Evolutionary conservation across 2,329 filamentous ascomycete species (phyloP), one percentile per base, ranked within the genome.

Genomic region (Fusarium succisae): DNA sequence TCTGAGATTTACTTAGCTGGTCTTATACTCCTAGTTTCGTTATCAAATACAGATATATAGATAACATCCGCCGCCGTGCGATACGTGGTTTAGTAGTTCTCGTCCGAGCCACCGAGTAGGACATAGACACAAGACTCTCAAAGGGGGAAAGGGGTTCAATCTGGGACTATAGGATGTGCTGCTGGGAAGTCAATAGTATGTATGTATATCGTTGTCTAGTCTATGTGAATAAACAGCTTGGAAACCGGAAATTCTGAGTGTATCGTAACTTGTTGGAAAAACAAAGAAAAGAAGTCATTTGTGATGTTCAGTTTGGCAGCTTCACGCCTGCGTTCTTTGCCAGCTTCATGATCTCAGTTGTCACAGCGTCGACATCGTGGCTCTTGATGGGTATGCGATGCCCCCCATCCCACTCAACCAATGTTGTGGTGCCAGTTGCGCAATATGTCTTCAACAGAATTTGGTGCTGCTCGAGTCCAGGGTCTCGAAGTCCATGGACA

Each of bases 381-480:
- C 83, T 84, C 84, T 92, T 93, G 67, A 95, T 87, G 5, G 93
- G 92, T 55, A 96, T 84, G 11, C 93, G 84, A 80, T 96, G 93
- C 3, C 86, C 87, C 0, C 92, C 93, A 65, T 93, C 88, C 93
- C 93, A 95, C 80, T 94, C 91, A 3, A 95, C 80, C 51, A 94
- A 70, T 44, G 82, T 86, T 11, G 87, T 83, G 6, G 83, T 89
- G 0, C 84, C 86, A 15, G 83, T 78, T 56, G 89, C 85, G 78
- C 90, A 93, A 79, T 91, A 94, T 58, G 88, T 81, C 14, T 88
- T 80, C 57, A 90, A 78, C 74, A 95, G 77, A 63, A 84, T 63
- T 39, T 77, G 60, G 20, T 84, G 82, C 50, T 90, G 80, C 59
- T 88, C 83, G 55, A 95, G 73, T 0, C 91, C 92, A 0, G 87